These are phyloP conservation scores for Haplosporangium gracile DNA, from an alignment of 192 early-diverging fungal species.

Conservation along the genomic window DNA sequence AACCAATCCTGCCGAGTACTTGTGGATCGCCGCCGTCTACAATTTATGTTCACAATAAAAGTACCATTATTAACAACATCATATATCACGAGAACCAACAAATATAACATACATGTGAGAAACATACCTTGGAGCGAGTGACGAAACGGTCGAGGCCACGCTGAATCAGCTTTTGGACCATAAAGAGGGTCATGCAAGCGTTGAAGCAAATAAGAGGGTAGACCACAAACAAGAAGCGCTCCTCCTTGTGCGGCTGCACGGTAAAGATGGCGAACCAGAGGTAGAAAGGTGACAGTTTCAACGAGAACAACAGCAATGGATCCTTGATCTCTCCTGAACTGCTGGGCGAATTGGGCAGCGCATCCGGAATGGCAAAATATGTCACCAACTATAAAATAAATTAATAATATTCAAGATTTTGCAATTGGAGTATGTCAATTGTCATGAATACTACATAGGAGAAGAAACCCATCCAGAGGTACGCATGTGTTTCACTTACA, in stretches of 20 bases:
- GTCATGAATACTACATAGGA: background rate
- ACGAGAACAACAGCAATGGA: constrained; percentile 61
- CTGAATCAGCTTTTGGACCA: constrained; percentile 59
- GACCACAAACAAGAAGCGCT: constrained; percentile 92
- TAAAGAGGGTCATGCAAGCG: constrained; percentile 74
- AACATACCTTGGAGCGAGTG: constrained; percentile 49
- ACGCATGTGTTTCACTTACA: constrained; percentile 56
- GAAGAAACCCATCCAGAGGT: background rate
- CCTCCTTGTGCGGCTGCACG: constrained; percentile 97
- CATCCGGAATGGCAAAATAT: constrained; percentile 56
- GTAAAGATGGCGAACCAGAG: constrained; percentile 85
- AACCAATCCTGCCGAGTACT: constrained; percentile 42
- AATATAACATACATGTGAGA: background rate
- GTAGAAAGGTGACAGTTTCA: constrained; percentile 78
- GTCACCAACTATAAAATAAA: constrained; percentile 56
- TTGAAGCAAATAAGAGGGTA: constrained; percentile 91
- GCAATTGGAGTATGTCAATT: background rate
- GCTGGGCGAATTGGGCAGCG: constrained; percentile 51
- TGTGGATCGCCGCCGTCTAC: constrained; percentile 49
- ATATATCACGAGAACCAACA: background rate
- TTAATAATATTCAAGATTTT: background rate
- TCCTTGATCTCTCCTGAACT: constrained; percentile 33
- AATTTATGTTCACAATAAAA: constrained; percentile 4
- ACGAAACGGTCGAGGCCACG: constrained; percentile 57
- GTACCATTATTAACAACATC: constrained; percentile 11